A percentile compares a stretch with the other conserved stretches of the same genome.
phyloP scores from a whole-genome alignment of 495 filamentous ascomycete species.

The Glutinoglossum americanum region DNA sequence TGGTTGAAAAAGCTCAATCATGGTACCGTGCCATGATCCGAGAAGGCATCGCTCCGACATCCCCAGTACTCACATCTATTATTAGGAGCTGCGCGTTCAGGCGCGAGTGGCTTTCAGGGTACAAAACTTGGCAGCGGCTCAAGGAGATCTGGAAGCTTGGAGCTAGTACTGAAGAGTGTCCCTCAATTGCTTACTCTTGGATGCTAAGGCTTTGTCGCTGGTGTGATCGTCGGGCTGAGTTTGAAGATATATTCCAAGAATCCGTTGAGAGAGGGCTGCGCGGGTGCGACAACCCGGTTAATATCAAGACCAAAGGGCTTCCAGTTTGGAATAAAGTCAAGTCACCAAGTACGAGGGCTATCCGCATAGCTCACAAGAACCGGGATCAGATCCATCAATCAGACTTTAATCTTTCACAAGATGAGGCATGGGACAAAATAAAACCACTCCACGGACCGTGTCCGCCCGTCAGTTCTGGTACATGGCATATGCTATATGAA shows the following conservation, averaged over 20 bases:
- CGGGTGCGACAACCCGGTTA: neutral
- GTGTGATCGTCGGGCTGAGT: neutral
- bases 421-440: neutral
- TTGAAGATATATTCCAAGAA: neutral
- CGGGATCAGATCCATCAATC: neutral
- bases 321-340: neutral
- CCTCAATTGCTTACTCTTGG: neutral
- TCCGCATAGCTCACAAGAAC: neutral
- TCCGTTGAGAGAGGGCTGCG: neutral
- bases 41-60: neutral
- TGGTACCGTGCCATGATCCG: neutral
- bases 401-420: neutral
- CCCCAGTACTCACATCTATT: conserved; percentile 2
- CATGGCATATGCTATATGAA: neutral
- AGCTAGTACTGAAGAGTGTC: neutral
- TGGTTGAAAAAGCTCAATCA: neutral
- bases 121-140: neutral
- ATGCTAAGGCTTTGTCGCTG: conserved; percentile 4
- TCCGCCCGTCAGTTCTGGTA: neutral
- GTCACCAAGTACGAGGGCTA: neutral
- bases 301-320: neutral
- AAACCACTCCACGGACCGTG: neutral
- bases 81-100: neutral
- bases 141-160: neutral
- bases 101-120: conserved; percentile 1